Conservation (phyloP, 1,284 basidiomycete genomes). For the Ceratobasidium theobromae region DNA sequence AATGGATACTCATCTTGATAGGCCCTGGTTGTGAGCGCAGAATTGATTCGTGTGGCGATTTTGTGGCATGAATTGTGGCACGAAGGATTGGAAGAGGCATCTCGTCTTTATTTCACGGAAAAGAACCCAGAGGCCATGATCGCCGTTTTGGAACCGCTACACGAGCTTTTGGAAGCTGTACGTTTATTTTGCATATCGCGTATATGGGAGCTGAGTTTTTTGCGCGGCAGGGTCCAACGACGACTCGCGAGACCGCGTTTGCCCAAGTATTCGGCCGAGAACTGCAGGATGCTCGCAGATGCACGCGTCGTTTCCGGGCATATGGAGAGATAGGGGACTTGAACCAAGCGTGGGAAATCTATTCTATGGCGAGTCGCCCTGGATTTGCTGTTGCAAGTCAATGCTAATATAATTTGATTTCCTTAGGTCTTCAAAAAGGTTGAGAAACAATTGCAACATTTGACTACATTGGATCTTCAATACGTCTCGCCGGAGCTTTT, state of each 20-base stretch:
- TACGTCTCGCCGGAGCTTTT: constrained; percentile 95
- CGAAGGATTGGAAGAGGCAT: constrained; percentile 97
- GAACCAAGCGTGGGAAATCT: constrained; percentile 99
- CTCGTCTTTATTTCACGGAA: constrained; percentile 95
- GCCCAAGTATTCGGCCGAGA: constrained; percentile 94
- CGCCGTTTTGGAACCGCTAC: constrained; percentile 87
- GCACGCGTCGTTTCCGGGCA: constrained; percentile 81
- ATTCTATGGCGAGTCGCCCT: constrained; percentile 74
- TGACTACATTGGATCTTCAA: constrained; percentile 93
- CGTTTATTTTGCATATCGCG: constrained; percentile 41
- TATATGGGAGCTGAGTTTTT: not conserved
- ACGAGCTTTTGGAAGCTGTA: constrained; percentile 89
- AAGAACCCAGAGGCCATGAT: constrained; percentile 99
- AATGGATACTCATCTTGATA: constrained; percentile 42
- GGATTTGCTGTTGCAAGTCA: not conserved
- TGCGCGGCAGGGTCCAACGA: constrained; percentile 80
- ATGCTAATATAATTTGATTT: constrained; percentile 12
- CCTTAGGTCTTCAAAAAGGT: constrained; percentile 97
- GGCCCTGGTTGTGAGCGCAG: constrained; percentile 89
- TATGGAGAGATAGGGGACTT: constrained; percentile 89
- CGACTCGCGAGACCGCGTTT: constrained; percentile 94
- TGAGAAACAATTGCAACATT: constrained; percentile 88
- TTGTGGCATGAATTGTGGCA: constrained; percentile 99
- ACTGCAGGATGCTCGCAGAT: constrained; percentile 91
- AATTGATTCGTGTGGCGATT: constrained; percentile 96